Evolutionary conservation across 352 stramenopile species (phyloP).

Genomic region (Pythium graminicola): DNA sequence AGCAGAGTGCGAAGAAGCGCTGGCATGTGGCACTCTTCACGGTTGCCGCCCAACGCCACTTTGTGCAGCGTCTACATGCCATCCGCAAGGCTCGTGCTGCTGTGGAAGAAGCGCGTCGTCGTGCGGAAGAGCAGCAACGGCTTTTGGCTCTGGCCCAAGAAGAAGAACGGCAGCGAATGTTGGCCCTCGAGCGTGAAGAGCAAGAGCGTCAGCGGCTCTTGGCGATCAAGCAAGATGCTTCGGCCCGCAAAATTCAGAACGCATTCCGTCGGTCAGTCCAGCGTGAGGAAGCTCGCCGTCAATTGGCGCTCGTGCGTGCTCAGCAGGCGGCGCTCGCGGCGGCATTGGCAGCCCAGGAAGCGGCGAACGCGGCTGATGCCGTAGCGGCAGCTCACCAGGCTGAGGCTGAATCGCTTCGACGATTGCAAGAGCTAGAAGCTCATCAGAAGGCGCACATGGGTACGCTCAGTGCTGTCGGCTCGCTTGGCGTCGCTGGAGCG

Average conservation of each 20-base stretch:
- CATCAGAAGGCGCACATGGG: slow-evolving; percentile 46
- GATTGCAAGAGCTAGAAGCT: slow-evolving; percentile 50
- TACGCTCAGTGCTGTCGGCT: slow-evolving; percentile 48
- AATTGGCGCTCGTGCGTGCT: slow-evolving; percentile 56
- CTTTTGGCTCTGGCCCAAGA: slow-evolving; percentile 59
- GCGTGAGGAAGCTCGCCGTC: slow-evolving; percentile 65
- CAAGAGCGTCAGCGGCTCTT: slow-evolving; percentile 54
- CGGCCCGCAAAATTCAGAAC: slow-evolving; percentile 60
- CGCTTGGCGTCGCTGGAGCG: slow-evolving; percentile 40
- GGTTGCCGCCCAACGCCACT: slow-evolving; percentile 72
- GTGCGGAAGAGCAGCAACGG: slow-evolving; percentile 59
- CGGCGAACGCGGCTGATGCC: slow-evolving; percentile 59
- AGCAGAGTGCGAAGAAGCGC: slow-evolving; percentile 74
- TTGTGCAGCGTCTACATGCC: slow-evolving; percentile 68
- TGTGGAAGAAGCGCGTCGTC: slow-evolving; percentile 68
- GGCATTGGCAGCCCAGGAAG: slow-evolving; percentile 67
- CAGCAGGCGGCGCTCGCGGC: slow-evolving; percentile 68
- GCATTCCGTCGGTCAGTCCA: slow-evolving; percentile 58
- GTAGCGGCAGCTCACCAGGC: slow-evolving; percentile 63
- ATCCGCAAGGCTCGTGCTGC: slow-evolving; percentile 76
- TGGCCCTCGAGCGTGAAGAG: slow-evolving; percentile 58
- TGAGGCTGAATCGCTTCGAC: slow-evolving; percentile 71
- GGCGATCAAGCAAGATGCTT: slow-evolving; percentile 44
- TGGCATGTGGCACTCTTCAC: slow-evolving; percentile 66
- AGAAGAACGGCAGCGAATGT: slow-evolving; percentile 50